phyloP scores from a whole-genome alignment of 1,284 basidiomycete species.

The Leccinum insolens region DNA sequence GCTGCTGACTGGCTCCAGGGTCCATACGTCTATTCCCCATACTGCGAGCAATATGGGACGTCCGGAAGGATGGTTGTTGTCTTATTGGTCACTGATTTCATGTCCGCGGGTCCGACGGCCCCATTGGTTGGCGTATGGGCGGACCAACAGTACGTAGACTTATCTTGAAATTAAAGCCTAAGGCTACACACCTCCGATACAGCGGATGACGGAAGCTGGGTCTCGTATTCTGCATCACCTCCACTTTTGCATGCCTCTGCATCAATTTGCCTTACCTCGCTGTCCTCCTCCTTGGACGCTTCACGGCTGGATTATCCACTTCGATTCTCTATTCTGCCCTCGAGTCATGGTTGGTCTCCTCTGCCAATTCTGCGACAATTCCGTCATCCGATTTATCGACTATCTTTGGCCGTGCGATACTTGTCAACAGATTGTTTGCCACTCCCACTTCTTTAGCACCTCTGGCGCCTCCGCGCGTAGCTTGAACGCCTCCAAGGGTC shows the following conservation, averaged over 20 bases:
- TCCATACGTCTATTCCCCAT: slow-evolving; percentile 74
- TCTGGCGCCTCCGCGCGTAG: too few relatives aligned
- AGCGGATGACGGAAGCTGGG: slow-evolving; percentile 69
- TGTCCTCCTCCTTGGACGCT: slow-evolving; percentile 59
- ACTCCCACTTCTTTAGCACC: too few relatives aligned
- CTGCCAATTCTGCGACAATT: slow-evolving; percentile 53
- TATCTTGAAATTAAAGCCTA: background rate
- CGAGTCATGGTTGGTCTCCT: slow-evolving; percentile 74
- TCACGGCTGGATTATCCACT: slow-evolving; percentile 70
- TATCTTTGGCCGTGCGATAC: slow-evolving; percentile 71
- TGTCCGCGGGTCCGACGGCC: slow-evolving; percentile 67
- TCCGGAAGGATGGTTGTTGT: slow-evolving; percentile 65
- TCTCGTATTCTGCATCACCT: slow-evolving; percentile 67
- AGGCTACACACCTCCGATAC: background rate
- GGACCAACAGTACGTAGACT: slow-evolving; percentile 61
- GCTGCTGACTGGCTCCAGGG: slow-evolving; percentile 82
- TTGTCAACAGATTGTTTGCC: slow-evolving; percentile 60
- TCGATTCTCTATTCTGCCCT: slow-evolving; percentile 77
- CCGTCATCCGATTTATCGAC: slow-evolving; percentile 61
- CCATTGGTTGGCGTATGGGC: slow-evolving; percentile 77
- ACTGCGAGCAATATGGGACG: slow-evolving; percentile 67
- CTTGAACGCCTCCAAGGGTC: too few relatives aligned
- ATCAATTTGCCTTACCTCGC: slow-evolving; percentile 60
- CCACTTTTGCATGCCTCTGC: slow-evolving; percentile 58
- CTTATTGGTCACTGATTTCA: slow-evolving; percentile 73